phyloP scores from a whole-genome alignment of 495 filamentous ascomycete genomes.

The Penicillium egyptiacum region DNA sequence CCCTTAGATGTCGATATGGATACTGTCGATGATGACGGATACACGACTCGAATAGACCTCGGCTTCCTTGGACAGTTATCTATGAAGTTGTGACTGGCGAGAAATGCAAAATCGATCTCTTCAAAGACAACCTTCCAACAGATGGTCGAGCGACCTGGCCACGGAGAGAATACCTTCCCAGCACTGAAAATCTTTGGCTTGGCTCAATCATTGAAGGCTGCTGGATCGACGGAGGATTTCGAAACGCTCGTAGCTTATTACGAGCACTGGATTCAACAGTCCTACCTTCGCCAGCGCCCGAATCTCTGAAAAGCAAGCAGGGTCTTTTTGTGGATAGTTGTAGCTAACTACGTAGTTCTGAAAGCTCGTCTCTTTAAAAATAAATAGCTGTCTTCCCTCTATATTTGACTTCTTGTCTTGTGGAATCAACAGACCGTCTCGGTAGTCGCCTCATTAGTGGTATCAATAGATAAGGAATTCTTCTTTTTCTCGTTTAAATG shows the following conservation, averaged over 20 bases:
- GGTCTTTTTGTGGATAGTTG: too few species aligned
- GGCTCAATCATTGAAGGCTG: slow-evolving; percentile 32
- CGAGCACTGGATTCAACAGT: slow-evolving; percentile 22
- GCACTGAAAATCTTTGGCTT: slow-evolving; percentile 28
- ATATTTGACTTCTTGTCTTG: too few species aligned
- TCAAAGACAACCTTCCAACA: slow-evolving; percentile 4
- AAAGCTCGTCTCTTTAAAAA: too few species aligned
- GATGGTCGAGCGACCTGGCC: slow-evolving; percentile 15
- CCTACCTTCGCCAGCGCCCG: background rate
- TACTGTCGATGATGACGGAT: slow-evolving; percentile 19
- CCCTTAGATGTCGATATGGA: slow-evolving; percentile 25
- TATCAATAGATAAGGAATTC: too few species aligned
- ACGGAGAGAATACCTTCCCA: slow-evolving; percentile 20
- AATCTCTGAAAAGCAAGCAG: background rate
- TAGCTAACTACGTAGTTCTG: too few species aligned
- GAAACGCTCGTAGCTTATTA: slow-evolving; percentile 23
- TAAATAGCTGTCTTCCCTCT: too few species aligned
- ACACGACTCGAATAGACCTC: slow-evolving; percentile 25
- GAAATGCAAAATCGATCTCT: background rate
- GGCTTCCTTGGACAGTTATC: slow-evolving; percentile 22
- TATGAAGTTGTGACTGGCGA: slow-evolving; percentile 22
- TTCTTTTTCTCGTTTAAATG: too few species aligned
- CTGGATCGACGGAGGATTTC: slow-evolving; percentile 25
- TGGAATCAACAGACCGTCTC: too few species aligned
- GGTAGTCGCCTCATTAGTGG: too few species aligned